These are phyloP conservation scores for Argentina anserina DNA, from an alignment of 306 rosid genomes.

Conservation along the genomic window DNA sequence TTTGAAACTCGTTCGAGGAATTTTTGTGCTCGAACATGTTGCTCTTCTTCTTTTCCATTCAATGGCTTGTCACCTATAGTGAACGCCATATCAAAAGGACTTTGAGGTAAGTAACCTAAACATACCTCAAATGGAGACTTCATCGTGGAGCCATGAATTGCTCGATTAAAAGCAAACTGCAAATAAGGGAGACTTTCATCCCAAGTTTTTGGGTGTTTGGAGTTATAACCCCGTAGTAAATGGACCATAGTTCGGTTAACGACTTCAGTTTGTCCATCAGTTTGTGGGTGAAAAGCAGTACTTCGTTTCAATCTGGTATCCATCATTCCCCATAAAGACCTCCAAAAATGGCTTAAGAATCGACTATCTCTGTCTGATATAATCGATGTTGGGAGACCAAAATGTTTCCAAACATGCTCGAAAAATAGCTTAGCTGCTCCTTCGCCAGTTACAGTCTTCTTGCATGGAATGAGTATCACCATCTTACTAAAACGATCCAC, in stretches of 20 bases:
- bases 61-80: not conserved
- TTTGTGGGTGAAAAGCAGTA: not conserved
- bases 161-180: not conserved
- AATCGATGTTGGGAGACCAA: not conserved
- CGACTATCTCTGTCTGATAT: too few relatives aligned
- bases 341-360: not conserved
- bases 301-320: not conserved
- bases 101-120: not conserved
- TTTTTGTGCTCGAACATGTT: not conserved
- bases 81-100: conserved; percentile 3
- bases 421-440: too few relatives aligned
- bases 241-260: not conserved
- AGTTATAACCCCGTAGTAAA: not conserved
- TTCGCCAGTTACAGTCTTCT: too few relatives aligned
- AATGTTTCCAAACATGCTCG: not conserved
- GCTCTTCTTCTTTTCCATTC: not conserved
- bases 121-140: not conserved
- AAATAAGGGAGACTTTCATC: conserved; percentile 7
- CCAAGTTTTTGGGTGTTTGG: not conserved
- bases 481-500: too few relatives aligned
- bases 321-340: not conserved
- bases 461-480: too few relatives aligned
- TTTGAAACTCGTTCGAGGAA: too few relatives aligned
- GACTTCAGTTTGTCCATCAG: not conserved
- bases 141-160: not conserved